Evolutionary conservation across 352 stramenopile species (phyloP).

Genomic region (Globisporangium nodosum): DNA sequence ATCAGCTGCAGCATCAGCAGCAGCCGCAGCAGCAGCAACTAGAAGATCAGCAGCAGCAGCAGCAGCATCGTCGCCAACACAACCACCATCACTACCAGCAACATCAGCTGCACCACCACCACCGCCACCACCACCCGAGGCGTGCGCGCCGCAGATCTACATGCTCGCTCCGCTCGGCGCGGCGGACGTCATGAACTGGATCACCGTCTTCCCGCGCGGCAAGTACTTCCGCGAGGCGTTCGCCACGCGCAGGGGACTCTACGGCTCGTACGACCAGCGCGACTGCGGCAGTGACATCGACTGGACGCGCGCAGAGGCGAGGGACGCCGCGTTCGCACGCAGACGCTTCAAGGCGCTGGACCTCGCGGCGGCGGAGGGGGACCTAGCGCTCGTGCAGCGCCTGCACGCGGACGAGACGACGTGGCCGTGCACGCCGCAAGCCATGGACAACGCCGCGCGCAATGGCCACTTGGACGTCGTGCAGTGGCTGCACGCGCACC

Average conservation of each 20-base stretch:
- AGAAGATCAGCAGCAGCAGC: too few species aligned
- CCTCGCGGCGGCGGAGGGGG: slow-evolving; percentile 20
- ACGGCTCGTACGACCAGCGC: slow-evolving; percentile 28
- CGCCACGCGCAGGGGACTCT: slow-evolving; percentile 20
- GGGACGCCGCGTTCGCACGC: slow-evolving; percentile 10
- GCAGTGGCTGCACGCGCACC: slow-evolving; percentile 32
- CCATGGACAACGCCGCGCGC: slow-evolving; percentile 33
- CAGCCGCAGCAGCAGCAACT: background rate
- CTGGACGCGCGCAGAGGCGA: slow-evolving; percentile 13
- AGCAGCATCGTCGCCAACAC: too few species aligned
- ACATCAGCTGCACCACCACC: too few species aligned
- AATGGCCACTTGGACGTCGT: slow-evolving; percentile 34
- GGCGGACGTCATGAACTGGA: slow-evolving; percentile 33
- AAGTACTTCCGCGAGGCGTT: slow-evolving; percentile 31
- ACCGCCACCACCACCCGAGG: too few species aligned
- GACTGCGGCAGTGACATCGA: slow-evolving; percentile 18
- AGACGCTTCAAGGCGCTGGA: slow-evolving; percentile 25
- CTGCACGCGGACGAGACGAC: slow-evolving; percentile 20
- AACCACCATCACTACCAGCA: too few species aligned
- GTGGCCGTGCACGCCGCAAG: slow-evolving; percentile 30
- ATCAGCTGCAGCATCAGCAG: background rate
- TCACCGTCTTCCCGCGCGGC: slow-evolving; percentile 19
- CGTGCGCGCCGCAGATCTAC: slow-evolving; percentile 11
- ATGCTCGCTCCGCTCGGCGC: slow-evolving; percentile 25
- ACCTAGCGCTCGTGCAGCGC: slow-evolving; percentile 28